These are phyloP conservation scores for Rhizopogon sp. DNA, from an alignment of 768 basidiomycete species.

Conservation along the genomic window DNA sequence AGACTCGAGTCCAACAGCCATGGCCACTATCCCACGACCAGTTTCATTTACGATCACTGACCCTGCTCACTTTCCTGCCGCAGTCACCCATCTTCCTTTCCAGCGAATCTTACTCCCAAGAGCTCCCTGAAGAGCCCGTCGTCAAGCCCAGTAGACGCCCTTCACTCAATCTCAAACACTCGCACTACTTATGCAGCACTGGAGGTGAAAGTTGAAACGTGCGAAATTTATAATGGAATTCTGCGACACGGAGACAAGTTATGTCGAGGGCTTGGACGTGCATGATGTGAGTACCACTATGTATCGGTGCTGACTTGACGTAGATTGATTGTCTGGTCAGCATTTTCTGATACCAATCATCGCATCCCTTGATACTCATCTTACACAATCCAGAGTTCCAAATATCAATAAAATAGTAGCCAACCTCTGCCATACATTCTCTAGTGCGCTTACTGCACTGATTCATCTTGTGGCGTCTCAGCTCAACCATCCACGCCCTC, in stretches of 20 bases:
- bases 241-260: slow-evolving; percentile 74
- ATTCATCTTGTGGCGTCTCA: slow-evolving; percentile 13
- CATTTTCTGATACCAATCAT: slow-evolving; percentile 82
- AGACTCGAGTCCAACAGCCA: too few relatives aligned
- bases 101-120: slow-evolving; percentile 59
- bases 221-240: slow-evolving; percentile 76
- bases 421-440: slow-evolving; percentile 76
- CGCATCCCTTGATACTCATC: slow-evolving; percentile 60
- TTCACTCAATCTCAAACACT: slow-evolving; percentile 22
- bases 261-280: slow-evolving; percentile 78
- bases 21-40: slow-evolving; percentile 4
- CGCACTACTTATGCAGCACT: slow-evolving; percentile 40
- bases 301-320: background rate
- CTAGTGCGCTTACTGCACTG: slow-evolving; percentile 50
- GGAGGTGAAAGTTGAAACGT: slow-evolving; percentile 54
- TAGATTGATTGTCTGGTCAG: slow-evolving; percentile 31
- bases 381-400: slow-evolving; percentile 59
- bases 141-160: slow-evolving; percentile 30
- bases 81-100: slow-evolving; percentile 53
- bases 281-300: slow-evolving; percentile 53
- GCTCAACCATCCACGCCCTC: slow-evolving; percentile 3
- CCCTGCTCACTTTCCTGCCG: slow-evolving; percentile 18
- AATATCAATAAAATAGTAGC: too few relatives aligned
- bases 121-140: slow-evolving; percentile 48
- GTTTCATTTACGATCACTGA: slow-evolving; percentile 31